A percentile compares a stretch with the other conserved stretches of the same genome.
phyloP scores from a whole-genome alignment of 208 protist species.

The Dictyostelium gargantuum region DNA sequence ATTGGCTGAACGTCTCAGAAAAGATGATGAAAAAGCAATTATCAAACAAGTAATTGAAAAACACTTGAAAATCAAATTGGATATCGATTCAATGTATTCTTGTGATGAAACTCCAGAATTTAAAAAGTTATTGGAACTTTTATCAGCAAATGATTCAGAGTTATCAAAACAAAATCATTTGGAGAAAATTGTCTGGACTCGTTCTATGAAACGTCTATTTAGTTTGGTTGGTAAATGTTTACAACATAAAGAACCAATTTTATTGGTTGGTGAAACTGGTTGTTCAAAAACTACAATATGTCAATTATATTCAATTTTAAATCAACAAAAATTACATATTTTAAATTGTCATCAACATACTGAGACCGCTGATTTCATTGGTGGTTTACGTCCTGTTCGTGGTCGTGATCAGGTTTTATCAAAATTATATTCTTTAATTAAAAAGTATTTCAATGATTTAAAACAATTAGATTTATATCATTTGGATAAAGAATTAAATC shows the following conservation, averaged over 20 bases:
- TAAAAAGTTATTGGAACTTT: background rate
- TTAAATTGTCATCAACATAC: conserved; percentile 99
- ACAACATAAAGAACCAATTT: conserved; percentile 93
- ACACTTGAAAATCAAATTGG: conserved; percentile 80
- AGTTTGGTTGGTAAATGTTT: conserved; percentile 95
- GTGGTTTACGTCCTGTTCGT: conserved; percentile 89
- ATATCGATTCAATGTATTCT: conserved; percentile 73
- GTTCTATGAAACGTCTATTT: conserved; percentile 96
- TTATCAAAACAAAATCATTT: background rate
- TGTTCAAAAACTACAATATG: conserved; percentile 99
- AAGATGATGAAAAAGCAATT: conserved; percentile 92
- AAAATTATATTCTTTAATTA: background rate
- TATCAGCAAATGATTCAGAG: background rate
- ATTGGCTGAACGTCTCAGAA: conserved; percentile 97
- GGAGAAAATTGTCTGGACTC: conserved; percentile 94
- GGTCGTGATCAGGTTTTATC: conserved; percentile 27
- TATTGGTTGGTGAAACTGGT: conserved; percentile 99
- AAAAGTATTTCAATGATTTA: background rate
- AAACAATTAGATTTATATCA: background rate
- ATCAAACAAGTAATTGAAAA: conserved; percentile 87
- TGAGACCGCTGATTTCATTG: conserved; percentile 98
- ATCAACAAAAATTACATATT: conserved; percentile 91
- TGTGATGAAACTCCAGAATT: background rate
- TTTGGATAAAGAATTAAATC: background rate
- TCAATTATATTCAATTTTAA: conserved; percentile 93